Evolutionary conservation across 805 yeast species (phyloP), one percentile per base, ranked within the genome.

Genomic region (Cyberlindnera suaveolens): DNA sequence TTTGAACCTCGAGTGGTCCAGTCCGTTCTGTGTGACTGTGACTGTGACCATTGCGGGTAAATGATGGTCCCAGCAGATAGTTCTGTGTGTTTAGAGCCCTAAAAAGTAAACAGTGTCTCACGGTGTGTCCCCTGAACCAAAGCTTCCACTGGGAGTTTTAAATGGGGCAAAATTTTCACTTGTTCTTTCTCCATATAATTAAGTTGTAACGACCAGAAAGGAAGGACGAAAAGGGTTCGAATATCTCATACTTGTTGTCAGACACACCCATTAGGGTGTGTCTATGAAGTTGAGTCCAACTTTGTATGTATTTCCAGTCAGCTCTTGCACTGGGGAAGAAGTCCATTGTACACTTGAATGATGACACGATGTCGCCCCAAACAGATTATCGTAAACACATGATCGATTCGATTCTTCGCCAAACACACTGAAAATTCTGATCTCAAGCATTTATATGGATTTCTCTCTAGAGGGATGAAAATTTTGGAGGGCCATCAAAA

Each of bases 1-100:
- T 5, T 68, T 73, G 61, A 67, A 82, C 32, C 49, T 46, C 1
- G 85, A 56, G 14, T 18, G 15, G 13, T 36, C 38, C 5, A 31
- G 37, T 10, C 39, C 7, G 20, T 36, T 18, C 33, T 6, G 16
- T 14, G 9, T 3, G 16, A 36, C 38, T 16, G 13, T 9, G 6
- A 8, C 30, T 9, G 11, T 36, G 19, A 51, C 46, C 50, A 45
- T 31, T n/a, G 29, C 1, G 38, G 26, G 32, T 23, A 10, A 23
- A 23, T 10, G 5, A 3, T 23, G 27, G 11, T 23, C 27, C 27
- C 27, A 10, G 4, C 11, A 4, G 11, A 23, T 23, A 8, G 27
- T 23, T 23, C 8, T 9, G 27, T 9, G 4, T 23, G 11, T 10
- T 23, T 23, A 10, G 2, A 23, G 27, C 27, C 27, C 27, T 23